Evolutionary conservation across 1,139 yeast genomes (phyloP), one percentile per base, ranked within the genome.

Genomic region (Meyerozyma athensensis): DNA sequence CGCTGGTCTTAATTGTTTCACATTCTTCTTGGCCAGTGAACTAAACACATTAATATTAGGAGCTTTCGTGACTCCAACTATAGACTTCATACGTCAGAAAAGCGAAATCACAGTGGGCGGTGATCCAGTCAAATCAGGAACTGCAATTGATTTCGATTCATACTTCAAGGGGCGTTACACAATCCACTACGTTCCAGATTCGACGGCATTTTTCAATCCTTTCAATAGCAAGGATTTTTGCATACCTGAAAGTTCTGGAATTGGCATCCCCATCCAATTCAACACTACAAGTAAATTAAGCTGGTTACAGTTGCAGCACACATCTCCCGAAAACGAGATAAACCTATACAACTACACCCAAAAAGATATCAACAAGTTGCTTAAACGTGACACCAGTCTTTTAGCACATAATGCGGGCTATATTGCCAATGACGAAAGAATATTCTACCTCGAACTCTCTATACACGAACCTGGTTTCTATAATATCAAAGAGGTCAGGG

Each of bases 181-280:
- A 2, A 83, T 92, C 47, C 85, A 90, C 49, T 86, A 86, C 47
- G 65, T 94, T 31, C 98, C 98, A 0, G 97, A 92, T 55, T 85
- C 95, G 31, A 82, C 95, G 0, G 96, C 95, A 2, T 68, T 72
- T 49, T 66, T 94, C 53, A 87, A 90, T 47, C 97, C 97, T 2
- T 77, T 80, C 47, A 76, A 72, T 34, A 76, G 74, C 30, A 72
- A 77, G 19, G 51, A 53, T 10, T 72, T 71, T 42, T 90, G 97
- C 58, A 9, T 24, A 4, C 56, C 87, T 34, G 78, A 78, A 35
- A 43, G 28, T 36, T 49, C 33, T 22, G 36, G 20, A 1, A 43
- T 68, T 19, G 58, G 69, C 22, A 70, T 90, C 45, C 97, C 97
- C 4, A 68, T 92, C 16, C 79, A 84, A 47, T 75, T 89, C 49